Evolutionary conservation across 2,329 filamentous ascomycete species (phyloP).

Genomic region (Sclerotiophoma versabilis): DNA sequence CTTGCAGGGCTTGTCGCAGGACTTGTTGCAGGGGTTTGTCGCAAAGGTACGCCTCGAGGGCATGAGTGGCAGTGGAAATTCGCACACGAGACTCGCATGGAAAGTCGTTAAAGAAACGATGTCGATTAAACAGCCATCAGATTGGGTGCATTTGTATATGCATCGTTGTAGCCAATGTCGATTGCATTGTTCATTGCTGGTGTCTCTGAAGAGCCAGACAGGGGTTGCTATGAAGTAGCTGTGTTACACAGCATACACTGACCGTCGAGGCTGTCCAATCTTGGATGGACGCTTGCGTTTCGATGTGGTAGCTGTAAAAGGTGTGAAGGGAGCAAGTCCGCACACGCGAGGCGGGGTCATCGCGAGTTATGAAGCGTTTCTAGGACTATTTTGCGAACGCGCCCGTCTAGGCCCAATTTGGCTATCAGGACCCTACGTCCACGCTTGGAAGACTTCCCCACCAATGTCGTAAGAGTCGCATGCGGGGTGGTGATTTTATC

Average conservation of each 20-base stretch:
- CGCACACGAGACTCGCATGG: conserved; percentile 2
- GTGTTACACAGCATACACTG: conserved; percentile 8
- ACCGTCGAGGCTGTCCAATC: neutral
- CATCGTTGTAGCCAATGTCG: conserved; percentile 7
- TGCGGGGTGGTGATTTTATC: conserved; percentile 30
- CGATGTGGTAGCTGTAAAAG: conserved; percentile 1
- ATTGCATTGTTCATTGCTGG: conserved; percentile 12
- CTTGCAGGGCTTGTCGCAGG: neutral
- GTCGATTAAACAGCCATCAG: neutral
- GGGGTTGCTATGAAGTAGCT: conserved; percentile 9
- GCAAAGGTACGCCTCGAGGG: conserved; percentile 10
- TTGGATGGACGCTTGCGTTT: neutral
- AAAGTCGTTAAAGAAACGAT: neutral
- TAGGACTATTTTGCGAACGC: conserved; percentile 16
- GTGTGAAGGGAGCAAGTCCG: conserved; percentile 12
- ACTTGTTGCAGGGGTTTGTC: conserved; percentile 8
- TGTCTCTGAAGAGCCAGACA: conserved; percentile 9
- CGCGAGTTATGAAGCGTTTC: conserved; percentile 30
- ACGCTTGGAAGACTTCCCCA: conserved; percentile 33
- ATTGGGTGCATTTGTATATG: neutral
- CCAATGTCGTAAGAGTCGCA: conserved; percentile 36
- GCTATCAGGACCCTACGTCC: conserved; percentile 39
- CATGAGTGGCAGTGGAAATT: conserved; percentile 1
- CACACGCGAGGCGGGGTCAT: conserved; percentile 36
- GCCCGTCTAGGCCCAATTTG: conserved; percentile 29